Evolutionary conservation across 2,329 filamentous ascomycete genomes (phyloP), one percentile per base, ranked within the genome.

Genomic region (Talaromyces sp.): DNA sequence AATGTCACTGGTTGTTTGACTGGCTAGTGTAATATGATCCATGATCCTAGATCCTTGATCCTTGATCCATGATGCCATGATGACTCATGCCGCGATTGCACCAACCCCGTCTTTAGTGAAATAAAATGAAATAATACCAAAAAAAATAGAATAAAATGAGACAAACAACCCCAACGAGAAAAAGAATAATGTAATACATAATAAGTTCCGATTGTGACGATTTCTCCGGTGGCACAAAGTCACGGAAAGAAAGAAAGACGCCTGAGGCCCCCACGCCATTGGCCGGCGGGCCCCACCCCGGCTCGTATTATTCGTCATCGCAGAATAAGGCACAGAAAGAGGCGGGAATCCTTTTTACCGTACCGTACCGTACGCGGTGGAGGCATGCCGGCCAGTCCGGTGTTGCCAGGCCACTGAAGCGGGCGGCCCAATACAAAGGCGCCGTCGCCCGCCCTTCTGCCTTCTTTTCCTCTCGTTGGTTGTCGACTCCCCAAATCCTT

Each of bases 381-480:
- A 54, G 51, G 51, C 50, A 52, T 52, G 50, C 50, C 50, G 23
- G 50, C 50, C 50, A 52, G 50, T 28, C 50, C 50, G 28, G 50
- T 52, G 50, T 55, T 52, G 34, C 56, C 23, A 27, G 28, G 64
- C 67, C 71, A 73, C 65, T 70, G 66, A 23, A 67, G 44, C 54
- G 60, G 58, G 57, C 65, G 63, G 67, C 66, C 65, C 68, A 68
- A 70, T 75, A 76, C 73, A 76, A 76, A 76, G 75, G 73, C 73
- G 71, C 73, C 74, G 75, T 75, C 72, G 65, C 68, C 67, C 72
- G 71, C 72, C 66, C 69, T 70, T 70, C 69, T 71, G 67, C 55
- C 65, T 72, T 73, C 68, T 67, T 71, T 59, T 67, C 71, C 67
- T 74, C 74, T 76, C 74, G 74, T 76, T 76, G 74, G 74, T 75